Percentiles rank a stretch among this genome's conserved stretches.
Evolutionary conservation across 768 basidiomycete species (phyloP).

Genomic region (Russula virescens): DNA sequence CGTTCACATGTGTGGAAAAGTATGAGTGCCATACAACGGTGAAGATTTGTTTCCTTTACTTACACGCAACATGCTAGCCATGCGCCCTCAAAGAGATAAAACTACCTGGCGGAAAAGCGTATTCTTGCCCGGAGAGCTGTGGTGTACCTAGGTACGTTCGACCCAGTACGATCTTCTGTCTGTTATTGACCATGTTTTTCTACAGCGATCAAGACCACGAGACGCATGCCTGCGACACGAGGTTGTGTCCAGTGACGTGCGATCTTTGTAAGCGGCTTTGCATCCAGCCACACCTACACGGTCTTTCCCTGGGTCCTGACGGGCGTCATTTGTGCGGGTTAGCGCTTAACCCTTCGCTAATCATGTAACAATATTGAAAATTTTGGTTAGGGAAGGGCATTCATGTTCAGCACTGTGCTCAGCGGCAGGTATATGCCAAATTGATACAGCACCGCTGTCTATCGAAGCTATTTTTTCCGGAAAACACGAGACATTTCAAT

Average conservation of each 20-base stretch:
- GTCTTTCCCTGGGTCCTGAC: constrained; percentile 31
- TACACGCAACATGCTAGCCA: background rate
- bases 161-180: background rate
- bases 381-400: constrained; percentile 43
- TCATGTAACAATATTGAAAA: background rate
- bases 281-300: constrained; percentile 46
- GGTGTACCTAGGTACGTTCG: constrained; percentile 1
- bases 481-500: constrained; percentile 54
- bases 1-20: constrained; percentile 54
- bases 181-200: background rate
- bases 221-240: constrained; percentile 45
- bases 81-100: constrained; percentile 17
- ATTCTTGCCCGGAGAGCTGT: constrained; percentile 18
- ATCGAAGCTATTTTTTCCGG: constrained; percentile 60
- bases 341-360: constrained; percentile 10
- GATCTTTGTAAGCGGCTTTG: constrained; percentile 53
- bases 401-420: constrained; percentile 40
- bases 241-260: constrained; percentile 49
- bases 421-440: constrained; percentile 49
- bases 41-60: too few relatives aligned
- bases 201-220: constrained; percentile 42
- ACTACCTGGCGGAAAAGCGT: constrained; percentile 3
- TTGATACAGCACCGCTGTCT: constrained; percentile 52
- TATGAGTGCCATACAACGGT: constrained; percentile 23
- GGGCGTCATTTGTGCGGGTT: constrained; percentile 56